A percentile compares a stretch with the other conserved stretches of the same genome.
phyloP scores from a whole-genome alignment of 768 basidiomycete species.

The Amanita exitialis region DNA sequence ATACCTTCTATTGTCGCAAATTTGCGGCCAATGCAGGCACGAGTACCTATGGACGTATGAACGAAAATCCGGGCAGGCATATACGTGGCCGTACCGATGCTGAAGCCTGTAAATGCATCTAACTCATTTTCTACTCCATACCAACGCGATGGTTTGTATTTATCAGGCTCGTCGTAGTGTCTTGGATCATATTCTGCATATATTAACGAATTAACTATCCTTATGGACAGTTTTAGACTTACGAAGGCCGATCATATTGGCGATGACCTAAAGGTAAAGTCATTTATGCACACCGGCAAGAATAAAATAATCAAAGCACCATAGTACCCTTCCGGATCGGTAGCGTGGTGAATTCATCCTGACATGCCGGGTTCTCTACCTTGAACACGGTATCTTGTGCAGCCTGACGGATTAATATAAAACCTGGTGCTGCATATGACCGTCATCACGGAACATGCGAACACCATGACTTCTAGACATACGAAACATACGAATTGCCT shows the following conservation, averaged over 20 bases:
- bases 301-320: constrained; percentile 10
- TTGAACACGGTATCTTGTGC: constrained; percentile 30
- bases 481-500: constrained; percentile 37
- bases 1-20: constrained; percentile 46
- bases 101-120: constrained; percentile 36
- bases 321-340: constrained; percentile 29
- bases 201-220: background rate
- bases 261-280: constrained; percentile 19
- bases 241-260: constrained; percentile 43
- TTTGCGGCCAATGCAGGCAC: constrained; percentile 44
- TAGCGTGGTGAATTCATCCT: constrained; percentile 26
- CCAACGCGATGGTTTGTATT: constrained; percentile 43
- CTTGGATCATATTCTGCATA: constrained; percentile 36
- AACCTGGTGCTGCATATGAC: constrained; percentile 23
- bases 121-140: constrained; percentile 30
- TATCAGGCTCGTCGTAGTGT: constrained; percentile 27
- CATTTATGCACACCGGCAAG: background rate
- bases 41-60: constrained; percentile 24
- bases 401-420: constrained; percentile 31
- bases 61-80: too few relatives aligned
- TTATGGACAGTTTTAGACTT: constrained; percentile 13
- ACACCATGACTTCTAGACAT: constrained; percentile 11
- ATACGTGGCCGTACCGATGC: constrained; percentile 21
- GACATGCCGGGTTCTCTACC: constrained; percentile 28
- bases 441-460: background rate